A percentile compares a stretch with the other conserved stretches of the same genome.
Conservation (phyloP, 1,284 basidiomycete species). For the Apiotrichum siamense region DNA sequence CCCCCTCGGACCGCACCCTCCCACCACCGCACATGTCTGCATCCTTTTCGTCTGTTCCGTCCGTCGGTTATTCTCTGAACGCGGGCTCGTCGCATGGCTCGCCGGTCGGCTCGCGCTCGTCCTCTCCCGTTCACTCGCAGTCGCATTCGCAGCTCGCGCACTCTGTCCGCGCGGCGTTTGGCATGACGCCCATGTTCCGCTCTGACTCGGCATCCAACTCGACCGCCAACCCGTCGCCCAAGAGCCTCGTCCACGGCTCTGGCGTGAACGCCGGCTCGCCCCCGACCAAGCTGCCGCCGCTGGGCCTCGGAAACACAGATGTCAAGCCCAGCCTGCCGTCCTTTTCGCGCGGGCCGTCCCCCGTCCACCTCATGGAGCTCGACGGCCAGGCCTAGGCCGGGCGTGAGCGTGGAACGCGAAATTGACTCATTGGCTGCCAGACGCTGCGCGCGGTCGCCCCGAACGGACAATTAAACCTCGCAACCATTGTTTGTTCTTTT, state of each 20-base stretch:
- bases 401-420: neutral
- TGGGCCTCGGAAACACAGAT: constrained; percentile 21
- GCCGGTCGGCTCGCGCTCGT: constrained; percentile 39
- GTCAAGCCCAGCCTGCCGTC: constrained; percentile 16
- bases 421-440: neutral
- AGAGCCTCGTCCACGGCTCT: constrained; percentile 20
- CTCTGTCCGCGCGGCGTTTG: constrained; percentile 72
- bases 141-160: constrained; percentile 42
- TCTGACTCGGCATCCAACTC: constrained; percentile 13
- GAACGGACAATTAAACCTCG: too few species aligned
- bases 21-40: constrained; percentile 36
- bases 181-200: constrained; percentile 73
- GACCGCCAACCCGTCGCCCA: constrained; percentile 22
- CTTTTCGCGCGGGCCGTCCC: constrained; percentile 16
- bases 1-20: constrained; percentile 34
- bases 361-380: constrained; percentile 21
- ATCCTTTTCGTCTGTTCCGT: constrained; percentile 31
- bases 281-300: constrained; percentile 30
- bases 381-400: constrained; percentile 17
- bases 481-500: too few species aligned
- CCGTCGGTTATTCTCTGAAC: constrained; percentile 33
- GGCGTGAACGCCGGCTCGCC: too few species aligned
- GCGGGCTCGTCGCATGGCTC: constrained; percentile 41
- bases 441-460: too few species aligned
- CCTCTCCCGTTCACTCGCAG: constrained; percentile 32